Evolutionary conservation across 257 asterid genomes (phyloP).

Genomic region (Penstemon eatonii): DNA sequence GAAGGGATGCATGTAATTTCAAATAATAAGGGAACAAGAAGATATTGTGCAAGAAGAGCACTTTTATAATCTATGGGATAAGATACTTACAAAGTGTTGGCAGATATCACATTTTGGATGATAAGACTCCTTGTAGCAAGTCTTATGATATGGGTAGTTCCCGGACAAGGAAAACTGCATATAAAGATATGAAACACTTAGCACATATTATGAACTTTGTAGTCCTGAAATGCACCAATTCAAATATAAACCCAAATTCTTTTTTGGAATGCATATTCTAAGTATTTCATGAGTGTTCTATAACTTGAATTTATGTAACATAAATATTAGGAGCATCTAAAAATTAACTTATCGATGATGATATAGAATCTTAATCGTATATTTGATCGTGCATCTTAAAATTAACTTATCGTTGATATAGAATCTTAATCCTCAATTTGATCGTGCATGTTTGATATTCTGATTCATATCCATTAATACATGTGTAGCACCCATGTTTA

Average conservation of each 20-base stretch:
- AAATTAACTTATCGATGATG: too few relatives aligned
- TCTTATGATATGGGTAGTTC: constrained; percentile 65
- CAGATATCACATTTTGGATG: constrained; percentile 89
- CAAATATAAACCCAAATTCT: neutral
- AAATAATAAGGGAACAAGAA: neutral
- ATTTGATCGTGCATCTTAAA: too few relatives aligned
- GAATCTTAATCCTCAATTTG: too few relatives aligned
- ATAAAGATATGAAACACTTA: constrained; percentile 19
- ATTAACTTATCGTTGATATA: too few relatives aligned
- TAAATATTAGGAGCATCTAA: too few relatives aligned
- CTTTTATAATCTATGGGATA: neutral
- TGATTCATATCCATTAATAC: too few relatives aligned
- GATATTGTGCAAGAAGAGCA: neutral
- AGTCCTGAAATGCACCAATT: neutral
- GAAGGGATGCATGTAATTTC: neutral
- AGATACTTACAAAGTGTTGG: constrained; percentile 63
- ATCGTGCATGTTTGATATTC: too few relatives aligned
- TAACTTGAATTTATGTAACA: too few relatives aligned
- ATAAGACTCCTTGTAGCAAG: constrained; percentile 68
- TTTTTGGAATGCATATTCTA: too few relatives aligned
- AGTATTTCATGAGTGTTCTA: too few relatives aligned
- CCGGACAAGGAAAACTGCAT: constrained; percentile 63
- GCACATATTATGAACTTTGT: neutral
- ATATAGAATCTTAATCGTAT: too few relatives aligned
- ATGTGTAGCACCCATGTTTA: too few relatives aligned